Conservation (phyloP, 1,139 yeast genomes). For the Saccharomyces hybrid region DNA sequence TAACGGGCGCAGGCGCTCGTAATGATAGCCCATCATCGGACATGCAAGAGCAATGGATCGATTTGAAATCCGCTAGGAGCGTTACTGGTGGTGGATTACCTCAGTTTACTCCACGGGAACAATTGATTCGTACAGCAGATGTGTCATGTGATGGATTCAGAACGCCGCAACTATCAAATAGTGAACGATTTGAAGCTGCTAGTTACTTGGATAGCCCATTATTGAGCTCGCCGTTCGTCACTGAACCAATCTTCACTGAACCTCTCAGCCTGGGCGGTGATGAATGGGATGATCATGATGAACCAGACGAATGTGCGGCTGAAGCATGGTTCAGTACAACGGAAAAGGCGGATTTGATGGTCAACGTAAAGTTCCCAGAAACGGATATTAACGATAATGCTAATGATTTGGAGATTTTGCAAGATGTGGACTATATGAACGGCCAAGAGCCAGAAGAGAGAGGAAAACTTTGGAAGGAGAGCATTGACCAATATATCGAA, state of each 20-base stretch:
- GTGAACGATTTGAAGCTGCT: neutral
- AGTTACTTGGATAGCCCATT: neutral
- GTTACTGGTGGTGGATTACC: constrained; percentile 1
- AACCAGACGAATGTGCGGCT: constrained; percentile 4
- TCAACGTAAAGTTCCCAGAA: neutral
- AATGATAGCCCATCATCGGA: constrained; percentile 3
- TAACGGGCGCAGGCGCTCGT: constrained; percentile 8
- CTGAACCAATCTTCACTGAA: neutral
- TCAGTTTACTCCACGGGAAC: constrained; percentile 23
- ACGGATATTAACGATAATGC: neutral
- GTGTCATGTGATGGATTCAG: constrained; percentile 25
- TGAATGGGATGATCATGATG: neutral
- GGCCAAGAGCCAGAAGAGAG: neutral
- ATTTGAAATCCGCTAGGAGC: constrained; percentile 9
- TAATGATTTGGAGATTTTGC: neutral
- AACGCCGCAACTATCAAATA: constrained; percentile 4
- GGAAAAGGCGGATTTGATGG: neutral
- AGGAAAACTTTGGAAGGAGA: neutral
- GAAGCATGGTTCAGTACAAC: constrained; percentile 9
- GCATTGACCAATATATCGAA: neutral
- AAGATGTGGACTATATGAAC: neutral
- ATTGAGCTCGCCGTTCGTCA: neutral
- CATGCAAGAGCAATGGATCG: constrained; percentile 16
- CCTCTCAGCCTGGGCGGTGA: neutral
- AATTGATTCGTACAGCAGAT: constrained; percentile 26